Evolutionary conservation across 441 rosid genomes (phyloP), one percentile per base, ranked within the genome.

Genomic region (Biscutella laevigata): DNA sequence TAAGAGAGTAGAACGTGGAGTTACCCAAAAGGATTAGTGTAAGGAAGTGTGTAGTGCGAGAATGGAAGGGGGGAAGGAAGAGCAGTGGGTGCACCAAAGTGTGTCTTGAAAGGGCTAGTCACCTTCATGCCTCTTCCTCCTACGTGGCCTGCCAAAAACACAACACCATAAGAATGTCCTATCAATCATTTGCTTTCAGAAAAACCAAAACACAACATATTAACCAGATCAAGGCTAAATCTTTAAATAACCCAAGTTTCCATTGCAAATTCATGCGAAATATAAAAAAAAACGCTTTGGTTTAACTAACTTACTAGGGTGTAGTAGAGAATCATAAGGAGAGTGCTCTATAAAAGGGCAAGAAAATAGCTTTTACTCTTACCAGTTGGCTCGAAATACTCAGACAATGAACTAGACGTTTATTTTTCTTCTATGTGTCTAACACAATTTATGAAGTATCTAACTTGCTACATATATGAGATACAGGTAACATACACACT

Each of bases 41-140:
- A 84, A 33, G 97, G 94, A 52, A 90, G 68, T 53, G 89, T 85
- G 78, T 84, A 90, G 79, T 81, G 97, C 54, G 95, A 86, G 65
- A 78, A 82, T 75, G 91, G 80, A 52, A 83, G 71, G 28, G 86
- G 78, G 2, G 94, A 83, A 64, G 84, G 80, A 75, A 89, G 80
- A 75, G 88, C 72, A 73, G 87, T 71, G 4, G 72, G 71, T 0
- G 79, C 79, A 24, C 91, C 94, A 69, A 82, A 76, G 43, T 84
- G 92, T 36, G 86, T 75, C 79, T 81, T 89, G 61, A 77, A 84
- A 39, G 83, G 74, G 58, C 74, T 77, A 76, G 77, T 75, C 36
- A 67, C 82, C 81, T 87, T 84, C 38, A 81, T 68, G 66, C 75
- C 77, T 74, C 83, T 74, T 25, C 82, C 81, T 59, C 64, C 80